Conservation (phyloP, 1,139 yeast species). For the Zygosaccharomyces pseudobailii region DNA sequence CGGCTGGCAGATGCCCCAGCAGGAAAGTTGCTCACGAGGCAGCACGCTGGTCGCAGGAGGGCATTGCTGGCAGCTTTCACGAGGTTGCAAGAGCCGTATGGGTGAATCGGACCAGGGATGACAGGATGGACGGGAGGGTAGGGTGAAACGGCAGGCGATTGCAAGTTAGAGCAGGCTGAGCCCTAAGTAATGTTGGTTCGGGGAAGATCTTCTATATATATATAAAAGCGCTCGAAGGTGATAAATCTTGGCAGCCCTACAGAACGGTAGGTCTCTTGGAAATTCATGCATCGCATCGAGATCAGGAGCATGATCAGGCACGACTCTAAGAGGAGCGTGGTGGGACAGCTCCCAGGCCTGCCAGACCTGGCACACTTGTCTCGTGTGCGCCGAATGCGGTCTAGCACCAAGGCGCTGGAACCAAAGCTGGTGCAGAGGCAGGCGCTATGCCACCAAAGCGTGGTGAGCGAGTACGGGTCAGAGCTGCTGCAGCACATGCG, state of each 20-base stretch:
- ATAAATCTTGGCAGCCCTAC: neutral
- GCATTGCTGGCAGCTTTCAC: neutral
- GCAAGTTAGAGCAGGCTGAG: neutral
- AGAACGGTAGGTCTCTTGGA: neutral
- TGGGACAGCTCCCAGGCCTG: slow-evolving; percentile 4
- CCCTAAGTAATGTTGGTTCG: neutral
- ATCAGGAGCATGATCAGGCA: slow-evolving; percentile 7
- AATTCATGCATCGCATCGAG: neutral
- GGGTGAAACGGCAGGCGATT: neutral
- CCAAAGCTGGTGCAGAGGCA: slow-evolving; percentile 15
- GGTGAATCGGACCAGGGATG: neutral
- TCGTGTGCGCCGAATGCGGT: slow-evolving; percentile 16
- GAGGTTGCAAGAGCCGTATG: neutral
- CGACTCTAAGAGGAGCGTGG: slow-evolving; percentile 5
- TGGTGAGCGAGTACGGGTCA: slow-evolving; percentile 18
- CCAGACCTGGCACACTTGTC: slow-evolving; percentile 17
- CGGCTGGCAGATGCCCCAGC: neutral
- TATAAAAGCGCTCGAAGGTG: neutral
- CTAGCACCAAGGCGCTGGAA: slow-evolving; percentile 16
- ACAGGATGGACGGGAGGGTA: neutral
- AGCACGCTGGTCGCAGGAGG: neutral
- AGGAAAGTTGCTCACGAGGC: neutral
- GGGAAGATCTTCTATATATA: neutral
- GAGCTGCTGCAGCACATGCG: slow-evolving; percentile 14
- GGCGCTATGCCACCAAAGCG: slow-evolving; percentile 14